A percentile compares a stretch with the other conserved stretches of the same genome.
Evolutionary conservation across 768 basidiomycete species (phyloP).

Genomic region (Boletus subparvulus): DNA sequence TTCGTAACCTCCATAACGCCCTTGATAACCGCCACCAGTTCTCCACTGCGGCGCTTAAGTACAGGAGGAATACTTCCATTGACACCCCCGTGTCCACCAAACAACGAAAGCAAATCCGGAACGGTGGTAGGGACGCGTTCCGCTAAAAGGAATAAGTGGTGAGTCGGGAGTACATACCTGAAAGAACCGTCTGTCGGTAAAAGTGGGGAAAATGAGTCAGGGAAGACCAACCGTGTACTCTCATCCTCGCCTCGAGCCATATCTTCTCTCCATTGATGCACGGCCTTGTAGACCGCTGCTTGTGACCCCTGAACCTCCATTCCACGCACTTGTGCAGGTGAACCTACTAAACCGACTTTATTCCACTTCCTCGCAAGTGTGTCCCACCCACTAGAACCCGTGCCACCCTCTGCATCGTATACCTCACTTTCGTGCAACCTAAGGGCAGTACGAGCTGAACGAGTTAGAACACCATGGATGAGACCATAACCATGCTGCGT

Average conservation of each 20-base stretch:
- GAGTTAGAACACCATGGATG: constrained; percentile 62
- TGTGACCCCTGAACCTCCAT: constrained; percentile 42
- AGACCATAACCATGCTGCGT: constrained; percentile 37
- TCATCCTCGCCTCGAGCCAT: constrained; percentile 85
- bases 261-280: constrained; percentile 84
- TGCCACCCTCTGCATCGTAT: constrained; percentile 66
- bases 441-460: constrained; percentile 76
- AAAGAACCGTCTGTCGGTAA: background rate
- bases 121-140: constrained; percentile 69
- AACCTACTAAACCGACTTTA: constrained; percentile 46
- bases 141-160: constrained; percentile 69
- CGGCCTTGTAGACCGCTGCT: constrained; percentile 61
- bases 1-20: constrained; percentile 37
- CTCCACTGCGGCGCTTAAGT: constrained; percentile 58
- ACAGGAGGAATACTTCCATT: constrained; percentile 54
- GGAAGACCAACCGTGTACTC: constrained; percentile 61
- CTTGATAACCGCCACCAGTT: constrained; percentile 63
- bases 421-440: constrained; percentile 65
- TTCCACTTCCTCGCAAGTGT: constrained; percentile 82
- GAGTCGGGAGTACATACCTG: constrained; percentile 77
- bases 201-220: background rate
- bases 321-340: constrained; percentile 29
- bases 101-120: constrained; percentile 56
- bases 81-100: constrained; percentile 35
- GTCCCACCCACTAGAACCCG: constrained; percentile 75